Percentiles rank a stretch among this genome's conserved stretches.
Evolutionary conservation across 83 land plant species (phyloP).

Genomic region (Diphasiastrum complanatum): DNA sequence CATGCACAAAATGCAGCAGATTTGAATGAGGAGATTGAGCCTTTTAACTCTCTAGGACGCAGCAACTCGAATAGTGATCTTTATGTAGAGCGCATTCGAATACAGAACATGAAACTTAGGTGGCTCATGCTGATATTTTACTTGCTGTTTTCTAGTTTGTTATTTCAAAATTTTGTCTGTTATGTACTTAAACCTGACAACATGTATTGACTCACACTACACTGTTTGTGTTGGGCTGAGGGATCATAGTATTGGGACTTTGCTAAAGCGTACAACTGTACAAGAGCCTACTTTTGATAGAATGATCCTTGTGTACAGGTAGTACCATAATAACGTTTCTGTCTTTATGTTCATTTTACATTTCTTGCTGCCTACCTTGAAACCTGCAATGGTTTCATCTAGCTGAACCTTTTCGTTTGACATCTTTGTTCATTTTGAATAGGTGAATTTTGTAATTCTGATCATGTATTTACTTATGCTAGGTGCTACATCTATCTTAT

Average conservation of each 20-base stretch:
- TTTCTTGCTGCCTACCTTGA: not conserved
- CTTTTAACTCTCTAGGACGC: too few relatives aligned
- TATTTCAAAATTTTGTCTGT: not conserved
- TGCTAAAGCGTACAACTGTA: constrained; percentile 54
- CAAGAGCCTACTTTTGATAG: constrained; percentile 97
- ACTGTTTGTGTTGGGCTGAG: too few relatives aligned
- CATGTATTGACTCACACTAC: too few relatives aligned
- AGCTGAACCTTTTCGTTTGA: too few relatives aligned
- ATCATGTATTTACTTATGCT: not conserved
- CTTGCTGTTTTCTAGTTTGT: not conserved
- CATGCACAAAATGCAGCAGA: too few relatives aligned
- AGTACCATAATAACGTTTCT: not conserved
- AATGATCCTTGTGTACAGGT: constrained; percentile 92
- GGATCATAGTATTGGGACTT: constrained; percentile 44
- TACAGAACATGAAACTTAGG: constrained; percentile 82
- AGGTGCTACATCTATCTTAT: constrained; percentile 6
- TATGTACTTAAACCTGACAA: too few relatives aligned
- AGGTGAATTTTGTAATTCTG: too few relatives aligned
- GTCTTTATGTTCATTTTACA: not conserved
- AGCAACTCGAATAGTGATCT: constrained; percentile 31
- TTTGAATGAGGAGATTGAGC: too few relatives aligned
- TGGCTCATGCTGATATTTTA: not conserved
- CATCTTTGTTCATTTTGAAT: too few relatives aligned
- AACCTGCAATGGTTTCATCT: not conserved
- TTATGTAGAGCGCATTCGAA: constrained; percentile 54